Evolutionary conservation across 176 grass and related monocot genomes (phyloP).

Genomic region (Triticum monococcum): DNA sequence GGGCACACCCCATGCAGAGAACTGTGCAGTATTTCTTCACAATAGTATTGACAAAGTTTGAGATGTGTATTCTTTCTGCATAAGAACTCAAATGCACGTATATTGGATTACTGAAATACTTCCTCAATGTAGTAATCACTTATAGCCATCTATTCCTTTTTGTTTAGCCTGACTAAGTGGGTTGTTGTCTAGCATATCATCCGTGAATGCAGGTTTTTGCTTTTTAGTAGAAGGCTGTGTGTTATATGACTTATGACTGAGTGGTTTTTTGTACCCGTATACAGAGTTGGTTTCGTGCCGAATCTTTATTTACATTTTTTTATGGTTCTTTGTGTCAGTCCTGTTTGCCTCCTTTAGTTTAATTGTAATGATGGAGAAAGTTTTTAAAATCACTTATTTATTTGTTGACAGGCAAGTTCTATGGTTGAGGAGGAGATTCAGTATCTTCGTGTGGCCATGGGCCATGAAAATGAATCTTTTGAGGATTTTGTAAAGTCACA

Average conservation of each 20-base stretch:
- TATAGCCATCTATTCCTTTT: background rate
- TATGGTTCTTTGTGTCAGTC: background rate
- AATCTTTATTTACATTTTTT: background rate
- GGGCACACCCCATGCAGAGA: background rate
- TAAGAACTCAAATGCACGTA: background rate
- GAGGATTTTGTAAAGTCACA: constrained; percentile 86
- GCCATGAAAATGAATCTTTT: constrained; percentile 77
- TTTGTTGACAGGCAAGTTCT: constrained; percentile 63
- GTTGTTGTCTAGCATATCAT: background rate
- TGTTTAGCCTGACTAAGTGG: background rate
- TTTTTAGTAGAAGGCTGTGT: background rate
- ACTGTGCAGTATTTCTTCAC: background rate
- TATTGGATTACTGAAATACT: background rate
- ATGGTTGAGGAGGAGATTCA: constrained; percentile 76
- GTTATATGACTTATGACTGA: background rate
- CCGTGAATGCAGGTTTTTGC: background rate
- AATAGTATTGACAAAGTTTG: background rate
- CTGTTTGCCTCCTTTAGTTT: background rate
- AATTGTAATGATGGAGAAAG: constrained; percentile 1
- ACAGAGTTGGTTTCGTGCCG: background rate
- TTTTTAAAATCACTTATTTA: background rate
- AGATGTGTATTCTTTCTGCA: background rate
- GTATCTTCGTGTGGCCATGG: constrained; percentile 70
- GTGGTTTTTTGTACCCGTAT: background rate
- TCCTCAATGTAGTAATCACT: background rate